Evolutionary conservation across 1,284 basidiomycete genomes (phyloP).

Genomic region (Schizophyllum commune): DNA sequence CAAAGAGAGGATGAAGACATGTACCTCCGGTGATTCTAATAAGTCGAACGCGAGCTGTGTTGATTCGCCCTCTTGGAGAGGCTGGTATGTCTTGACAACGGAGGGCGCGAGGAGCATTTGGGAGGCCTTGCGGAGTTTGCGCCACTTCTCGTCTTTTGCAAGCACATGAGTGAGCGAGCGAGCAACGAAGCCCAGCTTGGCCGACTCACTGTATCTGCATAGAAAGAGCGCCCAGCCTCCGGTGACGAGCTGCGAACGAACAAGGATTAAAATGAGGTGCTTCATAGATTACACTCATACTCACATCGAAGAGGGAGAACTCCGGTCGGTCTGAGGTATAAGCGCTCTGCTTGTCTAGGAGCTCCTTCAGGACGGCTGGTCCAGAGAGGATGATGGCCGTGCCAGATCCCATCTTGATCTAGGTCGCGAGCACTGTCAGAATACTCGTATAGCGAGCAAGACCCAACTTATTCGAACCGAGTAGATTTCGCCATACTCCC

Average conservation of each 20-base stretch:
- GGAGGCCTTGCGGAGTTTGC: not conserved
- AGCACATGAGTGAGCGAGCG: no score
- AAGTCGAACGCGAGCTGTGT: slow-evolving; percentile 26
- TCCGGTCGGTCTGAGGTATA: not conserved
- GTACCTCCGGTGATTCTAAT: slow-evolving; percentile 22
- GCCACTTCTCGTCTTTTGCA: not conserved
- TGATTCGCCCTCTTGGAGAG: slow-evolving; percentile 21
- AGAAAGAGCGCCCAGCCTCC: no score
- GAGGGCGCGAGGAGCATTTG: not conserved
- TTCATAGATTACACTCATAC: no score
- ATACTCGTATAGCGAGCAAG: no score
- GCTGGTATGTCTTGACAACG: not conserved
- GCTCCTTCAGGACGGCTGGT: not conserved
- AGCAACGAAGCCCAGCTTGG: no score
- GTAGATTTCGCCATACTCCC: slow-evolving; percentile 6
- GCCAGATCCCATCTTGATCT: not conserved
- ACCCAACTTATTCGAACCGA: not conserved
- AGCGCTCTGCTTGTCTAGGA: not conserved
- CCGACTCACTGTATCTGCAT: no score
- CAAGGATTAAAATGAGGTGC: no score
- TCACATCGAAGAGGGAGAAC: no score
- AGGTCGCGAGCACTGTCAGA: no score
- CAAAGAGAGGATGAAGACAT: slow-evolving; percentile 12
- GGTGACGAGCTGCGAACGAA: no score
- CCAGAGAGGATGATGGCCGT: not conserved